These are phyloP conservation scores for Cytospora chrysosperma DNA, from an alignment of 2,329 filamentous ascomycete species.

Conservation along the genomic window DNA sequence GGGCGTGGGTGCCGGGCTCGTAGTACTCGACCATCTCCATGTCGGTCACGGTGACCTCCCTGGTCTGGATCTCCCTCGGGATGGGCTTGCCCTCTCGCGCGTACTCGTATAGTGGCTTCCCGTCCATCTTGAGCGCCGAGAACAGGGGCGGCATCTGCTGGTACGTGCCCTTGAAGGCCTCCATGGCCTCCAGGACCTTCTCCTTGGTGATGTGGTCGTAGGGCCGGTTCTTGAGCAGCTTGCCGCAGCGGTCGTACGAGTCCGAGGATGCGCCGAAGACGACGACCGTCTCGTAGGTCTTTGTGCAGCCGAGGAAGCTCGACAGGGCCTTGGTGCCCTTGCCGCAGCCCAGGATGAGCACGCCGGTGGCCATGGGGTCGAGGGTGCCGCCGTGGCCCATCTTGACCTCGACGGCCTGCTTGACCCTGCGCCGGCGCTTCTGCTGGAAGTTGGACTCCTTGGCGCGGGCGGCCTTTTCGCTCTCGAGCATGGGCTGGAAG, in stretches of 20 bases:
- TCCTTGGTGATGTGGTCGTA: constrained; percentile 82
- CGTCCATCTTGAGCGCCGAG: constrained; percentile 88
- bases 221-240: constrained; percentile 70
- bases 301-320: constrained; percentile 82
- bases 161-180: constrained; percentile 75
- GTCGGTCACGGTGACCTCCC: constrained; percentile 74
- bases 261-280: constrained; percentile 92
- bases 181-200: constrained; percentile 73
- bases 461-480: constrained; percentile 56
- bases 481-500: constrained; percentile 75
- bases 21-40: constrained; percentile 83
- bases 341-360: constrained; percentile 85
- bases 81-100: constrained; percentile 85
- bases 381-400: constrained; percentile 95
- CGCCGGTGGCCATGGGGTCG: constrained; percentile 89
- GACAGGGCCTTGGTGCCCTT: constrained; percentile 80
- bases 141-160: constrained; percentile 91
- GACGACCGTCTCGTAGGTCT: constrained; percentile 86
- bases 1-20: constrained; percentile 76
- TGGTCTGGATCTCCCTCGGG: constrained; percentile 77
- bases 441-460: constrained; percentile 59
- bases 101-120: constrained; percentile 95
- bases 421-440: constrained; percentile 56
- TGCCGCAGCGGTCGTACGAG: constrained; percentile 84
- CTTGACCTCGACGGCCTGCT: constrained; percentile 72